These are phyloP conservation scores for Ogataea degrootiae DNA, from an alignment of 805 yeast genomes.

Conservation along the genomic window DNA sequence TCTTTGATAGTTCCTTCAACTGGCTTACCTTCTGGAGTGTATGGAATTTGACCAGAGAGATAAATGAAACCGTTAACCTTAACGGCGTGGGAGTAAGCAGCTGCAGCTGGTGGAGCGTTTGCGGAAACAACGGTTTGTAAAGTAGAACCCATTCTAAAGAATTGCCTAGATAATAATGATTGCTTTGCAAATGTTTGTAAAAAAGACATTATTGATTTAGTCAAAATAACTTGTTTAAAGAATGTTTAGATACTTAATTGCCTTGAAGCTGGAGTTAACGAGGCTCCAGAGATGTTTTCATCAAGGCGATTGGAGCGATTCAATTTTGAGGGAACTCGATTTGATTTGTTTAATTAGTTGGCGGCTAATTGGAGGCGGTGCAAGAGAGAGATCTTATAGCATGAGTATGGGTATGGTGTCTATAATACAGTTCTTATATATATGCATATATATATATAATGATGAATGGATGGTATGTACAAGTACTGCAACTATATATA, in stretches of 20 bases:
- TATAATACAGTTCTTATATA: neutral
- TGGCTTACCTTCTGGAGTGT: constrained; percentile 75
- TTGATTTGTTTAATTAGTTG: too few relatives aligned
- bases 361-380: too few relatives aligned
- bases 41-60: constrained; percentile 94
- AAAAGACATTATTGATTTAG: constrained; percentile 3
- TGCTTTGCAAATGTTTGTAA: constrained; percentile 12
- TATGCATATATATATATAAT: neutral
- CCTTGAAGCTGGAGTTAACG: neutral
- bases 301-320: neutral
- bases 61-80: constrained; percentile 86
- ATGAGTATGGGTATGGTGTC: too few relatives aligned
- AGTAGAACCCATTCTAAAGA: constrained; percentile 31
- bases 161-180: constrained; percentile 12
- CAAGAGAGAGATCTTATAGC: too few relatives aligned
- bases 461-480: neutral
- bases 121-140: constrained; percentile 52
- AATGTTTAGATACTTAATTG: too few relatives aligned
- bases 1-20: constrained; percentile 73
- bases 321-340: neutral
- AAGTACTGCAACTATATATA: neutral
- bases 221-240: neutral
- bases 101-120: constrained; percentile 94
- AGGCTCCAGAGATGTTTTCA: neutral
- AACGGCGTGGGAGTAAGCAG: constrained; percentile 93